Evolutionary conservation across 768 basidiomycete species (phyloP).

Genomic region (Tylopilus cervinicoccineus): DNA sequence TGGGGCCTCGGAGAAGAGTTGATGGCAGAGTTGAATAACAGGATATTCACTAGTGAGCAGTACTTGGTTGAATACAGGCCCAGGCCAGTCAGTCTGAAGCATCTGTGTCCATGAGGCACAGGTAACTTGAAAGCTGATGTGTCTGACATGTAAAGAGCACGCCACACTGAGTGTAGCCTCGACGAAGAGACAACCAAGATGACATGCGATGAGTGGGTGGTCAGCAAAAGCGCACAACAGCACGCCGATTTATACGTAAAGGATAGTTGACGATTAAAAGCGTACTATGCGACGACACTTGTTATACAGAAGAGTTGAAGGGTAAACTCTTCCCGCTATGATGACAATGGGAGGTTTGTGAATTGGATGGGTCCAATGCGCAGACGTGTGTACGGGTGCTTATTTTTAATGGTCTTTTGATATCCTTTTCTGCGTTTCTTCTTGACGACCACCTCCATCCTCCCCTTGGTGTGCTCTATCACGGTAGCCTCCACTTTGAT

Average conservation of each 20-base stretch:
- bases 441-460: slow-evolving; percentile 89
- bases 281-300: background rate
- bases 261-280: slow-evolving; percentile 3
- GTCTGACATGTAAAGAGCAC: too few relatives aligned
- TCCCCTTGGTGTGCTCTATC: slow-evolving; percentile 95
- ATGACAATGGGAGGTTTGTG: slow-evolving; percentile 29
- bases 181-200: too few relatives aligned
- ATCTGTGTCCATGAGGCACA: too few relatives aligned
- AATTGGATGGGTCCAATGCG: slow-evolving; percentile 80
- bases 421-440: slow-evolving; percentile 99
- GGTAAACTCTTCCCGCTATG: slow-evolving; percentile 11
- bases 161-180: too few relatives aligned
- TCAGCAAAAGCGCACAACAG: background rate
- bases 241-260: background rate
- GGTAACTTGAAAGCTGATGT: too few relatives aligned
- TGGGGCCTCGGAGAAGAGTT: too few relatives aligned
- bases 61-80: too few relatives aligned
- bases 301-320: background rate
- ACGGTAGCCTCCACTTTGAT: slow-evolving; percentile 85
- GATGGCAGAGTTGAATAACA: too few relatives aligned
- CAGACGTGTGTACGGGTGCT: slow-evolving; percentile 93
- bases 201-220: background rate
- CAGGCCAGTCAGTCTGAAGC: too few relatives aligned
- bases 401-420: slow-evolving; percentile 88
- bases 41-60: too few relatives aligned